Evolutionary conservation across 2,329 filamentous ascomycete genomes (phyloP), one percentile per base, ranked within the genome.

Genomic region (Pezicula carpinea): DNA sequence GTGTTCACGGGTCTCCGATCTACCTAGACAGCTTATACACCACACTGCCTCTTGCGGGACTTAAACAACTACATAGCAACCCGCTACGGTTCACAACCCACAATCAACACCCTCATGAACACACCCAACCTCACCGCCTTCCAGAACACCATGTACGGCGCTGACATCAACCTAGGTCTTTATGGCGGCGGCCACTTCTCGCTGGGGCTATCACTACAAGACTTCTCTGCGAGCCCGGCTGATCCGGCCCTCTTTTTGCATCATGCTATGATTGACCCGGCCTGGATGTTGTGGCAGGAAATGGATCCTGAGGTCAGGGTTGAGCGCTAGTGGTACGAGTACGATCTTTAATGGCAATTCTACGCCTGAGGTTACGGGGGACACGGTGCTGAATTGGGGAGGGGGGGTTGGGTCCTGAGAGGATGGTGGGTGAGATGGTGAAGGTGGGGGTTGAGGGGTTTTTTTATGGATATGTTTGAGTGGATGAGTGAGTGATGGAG

Each of bases 201-300:
- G 17, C 14, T 14, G 6, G 8, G 38, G n/a, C 10, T 22, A 40
- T 17, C 34, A 11, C n/a, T 40, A 7, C n/a, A 14, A 11, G 38
- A 40, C 23, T 15, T 40, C 13, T 40, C 23, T 22, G 38, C 18
- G 6, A 26, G 38, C 23, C 14, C 38, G 14, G 21, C 21, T 40
- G 70, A 72, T 44, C 70, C 70, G 2, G 67, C 56, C 2, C 72
- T 72, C 54, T 71, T 66, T 47, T 52, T 69, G 11, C 69, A 72
- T 49, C 69, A 72, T 43, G 67, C 61, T 0, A 63, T 69, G 51
- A 64, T 73, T 38, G 70, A 73, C 47, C 61, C 69, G 10, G 57
- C 71, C 47, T 70, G 69, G 54, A 71, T 67, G 52, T 65, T 72
- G 51, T 73, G 69, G 69, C 69, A 72, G 59, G 68, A 68, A 41